Base-by-base conservation (phyloP, 169 alveolate species). In the Plasmodium adleri region DNA sequence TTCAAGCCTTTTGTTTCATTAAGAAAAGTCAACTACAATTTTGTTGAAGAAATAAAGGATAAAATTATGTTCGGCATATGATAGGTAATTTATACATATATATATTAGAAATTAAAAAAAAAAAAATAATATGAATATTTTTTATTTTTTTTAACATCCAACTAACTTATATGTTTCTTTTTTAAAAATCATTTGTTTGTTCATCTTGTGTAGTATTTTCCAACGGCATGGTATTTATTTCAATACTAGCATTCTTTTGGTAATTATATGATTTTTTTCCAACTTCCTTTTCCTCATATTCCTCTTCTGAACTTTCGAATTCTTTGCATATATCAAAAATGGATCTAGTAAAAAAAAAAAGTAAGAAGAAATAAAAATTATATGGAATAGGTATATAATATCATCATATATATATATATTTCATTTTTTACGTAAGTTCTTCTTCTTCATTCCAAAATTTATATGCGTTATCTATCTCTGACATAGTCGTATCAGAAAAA, bases 301-400 rank as follows among this genome's bases (percentile, higher is more conserved):
- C 92, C 47, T 85, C 87, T 13, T 52, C 92, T n/a, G 86, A 71
- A 49, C 86, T 59, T 85, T 85, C 92, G 68, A 85, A 72, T 22
- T 85, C 87, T 58, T 85, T 26, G 54, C 74, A 71, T 85, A 85
- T 70, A 17, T 85, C 74, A 39, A 71, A 58, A 22, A 85, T 85
- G 12, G 22, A 39, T 0, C 92, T 71, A 47, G 43, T 54, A 24
- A 72, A 26, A 68, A 28, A 28, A 28, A 39, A 26, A 20, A 62
- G 45, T 32, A 32, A 32, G 54, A 49, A 72, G 63, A 12, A 50
- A 39, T 28, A 9, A 32, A 32, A 4, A 32, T 32, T 32, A 32
- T 32, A 32, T 32, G 4, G 1, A 32, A 72, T 24, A 32, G 1
- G 5, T 71, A 71, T 52, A 73, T 26, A 43, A 28, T 50, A 24